These are phyloP conservation scores for Alternaria brassicae DNA, from an alignment of 2,329 filamentous ascomycete species.

Conservation along the genomic window DNA sequence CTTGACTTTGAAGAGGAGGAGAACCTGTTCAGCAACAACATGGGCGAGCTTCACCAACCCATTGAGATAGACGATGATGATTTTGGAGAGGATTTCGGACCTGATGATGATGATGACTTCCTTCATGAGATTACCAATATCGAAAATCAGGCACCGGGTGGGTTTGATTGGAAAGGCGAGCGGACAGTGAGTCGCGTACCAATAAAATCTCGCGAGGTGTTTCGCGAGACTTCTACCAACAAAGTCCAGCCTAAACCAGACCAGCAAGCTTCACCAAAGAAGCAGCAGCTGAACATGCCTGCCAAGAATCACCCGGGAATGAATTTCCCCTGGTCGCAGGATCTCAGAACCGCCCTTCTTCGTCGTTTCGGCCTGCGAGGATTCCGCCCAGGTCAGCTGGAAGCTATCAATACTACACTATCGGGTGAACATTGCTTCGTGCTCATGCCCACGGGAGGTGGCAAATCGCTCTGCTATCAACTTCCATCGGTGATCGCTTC, in stretches of 20 bases:
- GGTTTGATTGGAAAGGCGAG: slow-evolving; percentile 41
- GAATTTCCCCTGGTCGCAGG: slow-evolving; percentile 75
- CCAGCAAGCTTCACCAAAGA: slow-evolving; percentile 36
- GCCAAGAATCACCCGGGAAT: slow-evolving; percentile 52
- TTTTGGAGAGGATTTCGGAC: slow-evolving; percentile 39
- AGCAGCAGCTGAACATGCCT: slow-evolving; percentile 33
- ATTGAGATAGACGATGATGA: slow-evolving; percentile 22
- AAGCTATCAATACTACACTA: slow-evolving; percentile 94
- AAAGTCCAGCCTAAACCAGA: slow-evolving; percentile 25
- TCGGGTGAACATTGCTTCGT: slow-evolving; percentile 90
- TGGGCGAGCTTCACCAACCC: slow-evolving; percentile 16
- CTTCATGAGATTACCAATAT: slow-evolving; percentile 53
- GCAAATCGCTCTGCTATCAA: slow-evolving; percentile 97
- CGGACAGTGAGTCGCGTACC: slow-evolving; percentile 22
- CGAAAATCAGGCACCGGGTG: slow-evolving; percentile 46
- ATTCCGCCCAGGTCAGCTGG: slow-evolving; percentile 89
- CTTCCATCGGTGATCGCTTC: slow-evolving; percentile 83
- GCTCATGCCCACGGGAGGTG: slow-evolving; percentile 96
- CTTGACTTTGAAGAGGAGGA: slow-evolving; percentile 37
- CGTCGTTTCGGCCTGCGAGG: slow-evolving; percentile 83
- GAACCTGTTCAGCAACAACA: slow-evolving; percentile 20
- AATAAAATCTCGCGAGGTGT: slow-evolving; percentile 29
- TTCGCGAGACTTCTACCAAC: slow-evolving; percentile 44
- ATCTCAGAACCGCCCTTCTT: slow-evolving; percentile 81
- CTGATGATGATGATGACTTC: slow-evolving; percentile 44